Percentiles rank a stretch among this genome's conserved stretches.
Conservation (phyloP, 805 yeast genomes). For the Candida qinlingensis region DNA sequence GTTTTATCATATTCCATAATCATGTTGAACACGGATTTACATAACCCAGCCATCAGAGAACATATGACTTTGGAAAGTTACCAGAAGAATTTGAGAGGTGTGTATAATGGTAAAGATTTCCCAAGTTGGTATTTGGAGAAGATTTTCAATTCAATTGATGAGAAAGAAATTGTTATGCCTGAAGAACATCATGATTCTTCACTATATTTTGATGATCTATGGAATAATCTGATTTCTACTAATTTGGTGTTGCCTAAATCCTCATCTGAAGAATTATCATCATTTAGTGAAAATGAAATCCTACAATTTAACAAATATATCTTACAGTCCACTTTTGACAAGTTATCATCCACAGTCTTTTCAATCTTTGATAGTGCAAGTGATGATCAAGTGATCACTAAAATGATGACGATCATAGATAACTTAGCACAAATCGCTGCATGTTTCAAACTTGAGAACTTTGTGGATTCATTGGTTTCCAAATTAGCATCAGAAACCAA, state of each 20-base stretch:
- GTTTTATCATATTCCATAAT: conserved; percentile 87
- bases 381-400: conserved; percentile 83
- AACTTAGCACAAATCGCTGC: conserved; percentile 77
- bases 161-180: conserved; percentile 92
- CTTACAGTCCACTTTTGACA: conserved; percentile 58
- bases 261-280: conserved; percentile 10
- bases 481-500: conserved; percentile 66
- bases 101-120: conserved; percentile 70
- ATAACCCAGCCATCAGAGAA: conserved; percentile 85
- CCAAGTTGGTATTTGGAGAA: conserved; percentile 80
- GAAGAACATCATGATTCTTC: conserved; percentile 94
- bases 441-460: conserved; percentile 47
- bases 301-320: conserved; percentile 67
- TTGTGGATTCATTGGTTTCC: conserved; percentile 63
- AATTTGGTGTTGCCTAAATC: conserved; percentile 31
- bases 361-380: conserved; percentile 81
- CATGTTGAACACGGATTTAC: conserved; percentile 89
- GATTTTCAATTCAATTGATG: conserved; percentile 74
- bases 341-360: conserved; percentile 66
- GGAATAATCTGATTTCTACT: conserved; percentile 61
- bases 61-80: conserved; percentile 89
- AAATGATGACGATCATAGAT: conserved; percentile 84
- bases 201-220: conserved; percentile 84
- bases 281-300: conserved; percentile 22
- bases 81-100: conserved; percentile 73